These are phyloP conservation scores for Cystofilobasidium ferigula DNA, from an alignment of 768 basidiomycete genomes.

Conservation along the genomic window DNA sequence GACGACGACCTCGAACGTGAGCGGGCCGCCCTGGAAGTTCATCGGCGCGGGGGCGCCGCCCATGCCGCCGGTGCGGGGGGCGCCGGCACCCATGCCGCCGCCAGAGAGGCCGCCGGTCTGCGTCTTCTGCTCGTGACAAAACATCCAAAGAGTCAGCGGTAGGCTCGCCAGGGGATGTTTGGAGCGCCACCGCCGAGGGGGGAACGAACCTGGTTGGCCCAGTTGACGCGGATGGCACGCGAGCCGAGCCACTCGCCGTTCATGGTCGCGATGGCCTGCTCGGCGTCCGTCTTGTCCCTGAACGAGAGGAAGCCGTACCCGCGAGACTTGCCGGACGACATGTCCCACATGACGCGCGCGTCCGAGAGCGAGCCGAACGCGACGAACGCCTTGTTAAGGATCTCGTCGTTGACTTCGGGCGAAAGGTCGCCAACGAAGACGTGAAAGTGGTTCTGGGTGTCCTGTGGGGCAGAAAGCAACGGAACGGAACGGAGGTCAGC, in stretches of 20 bases:
- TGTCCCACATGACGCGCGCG: constrained; percentile 73
- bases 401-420: constrained; percentile 96
- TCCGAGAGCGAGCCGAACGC: constrained; percentile 95
- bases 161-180: not conserved
- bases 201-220: constrained; percentile 67
- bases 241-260: constrained; percentile 99
- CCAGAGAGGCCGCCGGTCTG: constrained; percentile 48
- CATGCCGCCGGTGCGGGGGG: constrained; percentile 14
- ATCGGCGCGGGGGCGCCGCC: constrained; percentile 60
- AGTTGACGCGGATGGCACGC: constrained; percentile 96
- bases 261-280: constrained; percentile 99
- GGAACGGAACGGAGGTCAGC: not conserved
- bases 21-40: constrained; percentile 77
- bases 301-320: constrained; percentile 27
- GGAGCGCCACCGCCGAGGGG: not conserved
- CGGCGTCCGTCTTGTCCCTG: constrained; percentile 93
- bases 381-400: constrained; percentile 89
- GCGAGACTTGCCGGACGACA: constrained; percentile 67
- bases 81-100: constrained; percentile 26
- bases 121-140: constrained; percentile 54
- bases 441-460: constrained; percentile 92
- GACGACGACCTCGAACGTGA: constrained; percentile 86
- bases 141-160: not conserved
- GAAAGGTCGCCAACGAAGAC: constrained; percentile 99
- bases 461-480: constrained; percentile 36